Evolutionary conservation across 441 rosid genomes (phyloP), one percentile per base, ranked within the genome.

Genomic region (Erodium moschatum): DNA sequence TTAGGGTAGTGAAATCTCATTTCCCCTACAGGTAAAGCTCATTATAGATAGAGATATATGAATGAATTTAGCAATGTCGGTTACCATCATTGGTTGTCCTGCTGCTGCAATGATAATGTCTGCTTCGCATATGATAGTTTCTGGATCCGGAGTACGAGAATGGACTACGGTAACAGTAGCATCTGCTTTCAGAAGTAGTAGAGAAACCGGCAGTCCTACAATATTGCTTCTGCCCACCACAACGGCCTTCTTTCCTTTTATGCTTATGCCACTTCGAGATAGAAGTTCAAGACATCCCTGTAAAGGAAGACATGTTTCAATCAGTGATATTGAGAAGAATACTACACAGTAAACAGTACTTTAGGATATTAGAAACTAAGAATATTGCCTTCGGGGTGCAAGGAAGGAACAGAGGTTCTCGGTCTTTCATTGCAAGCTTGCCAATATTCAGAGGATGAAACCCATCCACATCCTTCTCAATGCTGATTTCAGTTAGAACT

Each of bases 361-460:
- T 56, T 6, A 15, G 9, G 62, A 19, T 16, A 56, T 48, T 58
- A 24, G 69, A 67, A 46, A 64, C 61, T 63, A 58, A 75, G 38
- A 65, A 69, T 20, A 62, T 72, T 82, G 80, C 98, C 98, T 90
- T 90, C 69, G 97, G 97, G 70, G 97, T 90, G 84, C 97, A 92
- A 12, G 98, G 97, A 72, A 81, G 85, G 70, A 89, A 92, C 73
- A 89, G 89, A 24, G 97, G 97, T 6, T 90, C 94, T 83, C 97
- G 81, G 80, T 90, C 98, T 81, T 92, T 92, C 98, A 92, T 92
- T 54, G 96, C 98, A 73, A 90, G 92, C 85, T 87, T 92, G 73
- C 97, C 97, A 40, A 90, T 89, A 72, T 92, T 92, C 61, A 92
- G 69, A 67, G 98, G 98, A 85, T 92, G 98, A 81, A 92, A 92